Percentiles rank a stretch among this genome's conserved stretches.
phyloP scores from a whole-genome alignment of 768 basidiomycete genomes.

The Pulveroboletus sp. region DNA sequence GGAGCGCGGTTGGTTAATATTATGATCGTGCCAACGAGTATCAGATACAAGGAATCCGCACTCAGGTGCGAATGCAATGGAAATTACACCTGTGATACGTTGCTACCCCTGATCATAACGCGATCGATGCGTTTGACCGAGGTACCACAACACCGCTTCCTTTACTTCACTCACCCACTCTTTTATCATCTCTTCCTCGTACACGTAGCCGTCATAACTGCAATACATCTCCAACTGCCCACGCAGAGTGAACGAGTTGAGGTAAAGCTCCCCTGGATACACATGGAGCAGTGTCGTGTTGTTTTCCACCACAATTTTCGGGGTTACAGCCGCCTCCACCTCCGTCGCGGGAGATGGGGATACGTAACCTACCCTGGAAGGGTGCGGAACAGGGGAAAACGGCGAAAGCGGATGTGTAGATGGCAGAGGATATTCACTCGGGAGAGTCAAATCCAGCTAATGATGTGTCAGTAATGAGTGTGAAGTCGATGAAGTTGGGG shows the following conservation, averaged over 20 bases:
- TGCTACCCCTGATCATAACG: not conserved
- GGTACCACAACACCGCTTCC: conserved; percentile 32
- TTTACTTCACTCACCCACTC: conserved; percentile 51
- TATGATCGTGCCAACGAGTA: no score
- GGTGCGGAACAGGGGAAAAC: not conserved
- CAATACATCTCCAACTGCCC: conserved; percentile 33
- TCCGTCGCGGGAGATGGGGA: not conserved
- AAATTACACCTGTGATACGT: no score
- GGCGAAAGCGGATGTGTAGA: not conserved
- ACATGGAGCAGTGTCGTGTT: conserved; percentile 32
- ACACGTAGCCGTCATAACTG: conserved; percentile 47
- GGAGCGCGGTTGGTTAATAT: no score
- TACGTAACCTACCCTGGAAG: not conserved
- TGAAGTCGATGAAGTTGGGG: no score
- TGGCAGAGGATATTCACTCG: conserved; percentile 1
- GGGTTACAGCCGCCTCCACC: not conserved
- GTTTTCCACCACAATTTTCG: conserved; percentile 2
- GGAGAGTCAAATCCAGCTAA: not conserved
- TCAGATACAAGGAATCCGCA: no score
- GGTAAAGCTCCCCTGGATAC: conserved; percentile 43
- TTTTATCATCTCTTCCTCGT: conserved; percentile 34
- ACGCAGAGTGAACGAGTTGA: conserved; percentile 37
- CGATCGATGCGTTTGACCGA: conserved; percentile 14
- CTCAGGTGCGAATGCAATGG: no score
- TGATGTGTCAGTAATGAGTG: not conserved